Base-by-base conservation (phyloP, 1,139 yeast species). In the Saccharomyces pastorianus region DNA sequence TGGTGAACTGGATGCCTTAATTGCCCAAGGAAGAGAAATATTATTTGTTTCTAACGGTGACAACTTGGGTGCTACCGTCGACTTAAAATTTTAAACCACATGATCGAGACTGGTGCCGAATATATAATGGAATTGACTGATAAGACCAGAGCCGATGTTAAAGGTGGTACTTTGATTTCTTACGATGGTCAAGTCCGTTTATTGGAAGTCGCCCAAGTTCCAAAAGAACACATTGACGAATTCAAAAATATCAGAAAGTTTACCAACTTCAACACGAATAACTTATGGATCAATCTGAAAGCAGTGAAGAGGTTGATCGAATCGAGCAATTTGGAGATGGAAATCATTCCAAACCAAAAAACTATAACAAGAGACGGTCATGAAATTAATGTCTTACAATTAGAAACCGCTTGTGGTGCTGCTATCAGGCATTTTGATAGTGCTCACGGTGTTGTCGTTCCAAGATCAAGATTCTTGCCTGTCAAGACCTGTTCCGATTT, bases 331-430 rank as follows among this genome's bases (percentile, higher is more conserved):
- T 82, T 95, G 64, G 83, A 86, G 69, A 82, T 88, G 76, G 99
- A 93, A 76, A 93, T 93, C 71, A 93, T 93, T 73, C 99, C 99
- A 69, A 93, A 93, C 75, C 82, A 80, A 67, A 93, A 93, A 77
- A 76, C 95, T 53, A 85, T 93, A 69, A 79, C 83, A 55, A 73
- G 75, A 62, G 79, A 81, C 62, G 96, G 96, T 56, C 81, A 83
- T 60, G 96, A 90, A 59, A 79, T 87, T 64, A 85, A 86, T 67
- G 97, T 93, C 52, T 76, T 93, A 68, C 99, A 93, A 77, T 83
- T 93, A 69, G 99, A 93, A 78, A 93, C 99, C 52, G 99, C 99
- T 28, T 96, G 90, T 62, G 99, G 99, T 78, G 99, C 99, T 47
- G 98, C 99, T 53, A 93, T 93, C 71, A 88, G 96, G 75, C 95